phyloP scores from a whole-genome alignment of 768 basidiomycete genomes.

The Trametes villosa region DNA sequence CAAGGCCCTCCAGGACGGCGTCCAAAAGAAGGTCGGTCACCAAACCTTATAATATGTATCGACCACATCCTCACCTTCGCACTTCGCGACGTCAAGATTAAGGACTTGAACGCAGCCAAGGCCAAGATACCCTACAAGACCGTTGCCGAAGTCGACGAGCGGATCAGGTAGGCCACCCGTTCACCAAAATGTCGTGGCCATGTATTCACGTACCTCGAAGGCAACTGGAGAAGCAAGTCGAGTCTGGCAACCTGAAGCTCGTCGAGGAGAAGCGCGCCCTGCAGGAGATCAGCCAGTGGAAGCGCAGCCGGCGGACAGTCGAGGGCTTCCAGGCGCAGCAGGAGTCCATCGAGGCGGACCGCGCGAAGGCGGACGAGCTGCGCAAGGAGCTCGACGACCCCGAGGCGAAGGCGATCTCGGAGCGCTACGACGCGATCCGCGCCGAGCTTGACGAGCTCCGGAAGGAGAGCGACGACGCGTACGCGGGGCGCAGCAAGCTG shows the following conservation, averaged over 20 bases:
- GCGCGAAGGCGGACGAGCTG: slow-evolving; percentile 73
- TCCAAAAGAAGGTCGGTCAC: slow-evolving; percentile 77
- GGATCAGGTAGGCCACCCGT: slow-evolving; percentile 66
- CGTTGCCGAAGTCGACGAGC: slow-evolving; percentile 83
- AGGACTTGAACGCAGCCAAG: slow-evolving; percentile 83
- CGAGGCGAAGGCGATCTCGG: slow-evolving; percentile 76
- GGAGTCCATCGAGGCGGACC: slow-evolving; percentile 80
- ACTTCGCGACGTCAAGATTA: slow-evolving; percentile 67
- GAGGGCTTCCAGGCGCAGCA: slow-evolving; percentile 84
- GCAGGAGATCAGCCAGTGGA: slow-evolving; percentile 79
- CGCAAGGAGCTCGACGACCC: slow-evolving; percentile 89
- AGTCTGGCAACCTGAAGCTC: slow-evolving; percentile 89
- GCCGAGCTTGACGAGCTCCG: slow-evolving; percentile 85
- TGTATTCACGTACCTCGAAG: slow-evolving; percentile 43
- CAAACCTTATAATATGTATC: background rate
- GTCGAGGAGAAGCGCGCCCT: slow-evolving; percentile 96
- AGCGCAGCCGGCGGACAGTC: slow-evolving; percentile 72
- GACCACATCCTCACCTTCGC: slow-evolving; percentile 4
- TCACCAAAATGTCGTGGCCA: slow-evolving; percentile 3
- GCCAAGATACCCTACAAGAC: slow-evolving; percentile 80
- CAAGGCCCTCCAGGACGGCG: slow-evolving; percentile 73
- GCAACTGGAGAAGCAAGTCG: slow-evolving; percentile 86
- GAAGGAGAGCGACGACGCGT: slow-evolving; percentile 84
- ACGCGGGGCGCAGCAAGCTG: slow-evolving; percentile 78
- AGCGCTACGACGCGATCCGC: slow-evolving; percentile 82